Evolutionary conservation across 2,329 filamentous ascomycete genomes (phyloP).

Genomic region (Apiospora hydei): DNA sequence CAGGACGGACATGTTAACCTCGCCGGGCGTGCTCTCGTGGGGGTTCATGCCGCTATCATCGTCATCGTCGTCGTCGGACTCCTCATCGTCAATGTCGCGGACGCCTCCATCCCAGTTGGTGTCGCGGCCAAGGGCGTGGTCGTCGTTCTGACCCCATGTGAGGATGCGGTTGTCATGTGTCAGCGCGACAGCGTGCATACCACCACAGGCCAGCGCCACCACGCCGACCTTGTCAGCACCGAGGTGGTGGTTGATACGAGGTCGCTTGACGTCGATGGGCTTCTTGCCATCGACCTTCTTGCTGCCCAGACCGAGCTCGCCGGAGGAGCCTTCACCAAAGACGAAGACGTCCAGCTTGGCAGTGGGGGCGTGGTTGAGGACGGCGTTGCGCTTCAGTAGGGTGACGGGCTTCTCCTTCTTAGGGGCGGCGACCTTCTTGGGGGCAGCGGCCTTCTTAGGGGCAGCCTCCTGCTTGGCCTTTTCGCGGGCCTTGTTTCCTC

Average conservation of each 20-base stretch:
- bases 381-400: constrained; percentile 32
- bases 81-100: constrained; percentile 61
- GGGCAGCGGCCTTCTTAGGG: constrained; percentile 34
- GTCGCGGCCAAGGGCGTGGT: constrained; percentile 73
- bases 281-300: constrained; percentile 57
- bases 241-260: constrained; percentile 69
- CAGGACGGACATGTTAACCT: constrained; percentile 63
- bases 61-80: constrained; percentile 57
- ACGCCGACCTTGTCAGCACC: constrained; percentile 62
- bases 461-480: constrained; percentile 28
- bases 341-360: constrained; percentile 53
- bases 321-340: constrained; percentile 64
- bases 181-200: constrained; percentile 74
- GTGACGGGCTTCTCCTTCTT: constrained; percentile 36
- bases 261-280: constrained; percentile 71
- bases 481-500: constrained; percentile 27
- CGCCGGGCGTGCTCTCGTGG: constrained; percentile 71
- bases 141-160: constrained; percentile 84
- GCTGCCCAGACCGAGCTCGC: constrained; percentile 72
- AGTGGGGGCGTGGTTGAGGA: constrained; percentile 36
- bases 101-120: constrained; percentile 71
- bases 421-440: constrained; percentile 34
- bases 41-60: constrained; percentile 74
- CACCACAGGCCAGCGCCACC: constrained; percentile 70
- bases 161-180: constrained; percentile 75